Evolutionary conservation across 345 rosid genomes (phyloP).

Genomic region (Linum usitatissimum): DNA sequence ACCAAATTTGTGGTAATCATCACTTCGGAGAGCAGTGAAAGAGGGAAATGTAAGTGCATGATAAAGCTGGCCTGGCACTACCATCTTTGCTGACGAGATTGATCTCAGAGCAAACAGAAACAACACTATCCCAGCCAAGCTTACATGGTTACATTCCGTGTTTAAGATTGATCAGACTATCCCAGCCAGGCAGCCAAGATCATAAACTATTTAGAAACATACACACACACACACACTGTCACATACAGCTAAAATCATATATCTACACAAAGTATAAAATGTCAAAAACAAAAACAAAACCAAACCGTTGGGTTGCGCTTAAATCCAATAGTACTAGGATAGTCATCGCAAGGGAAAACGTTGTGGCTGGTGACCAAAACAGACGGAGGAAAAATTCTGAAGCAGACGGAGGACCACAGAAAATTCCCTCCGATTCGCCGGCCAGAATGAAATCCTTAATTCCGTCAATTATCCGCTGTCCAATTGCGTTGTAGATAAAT

Average conservation of each 20-base stretch:
- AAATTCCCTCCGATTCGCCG: conserved; percentile 74
- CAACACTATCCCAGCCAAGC: too few relatives aligned
- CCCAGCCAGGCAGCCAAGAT: background rate
- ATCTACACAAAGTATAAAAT: background rate
- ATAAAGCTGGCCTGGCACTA: too few relatives aligned
- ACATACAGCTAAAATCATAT: background rate
- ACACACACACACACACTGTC: background rate
- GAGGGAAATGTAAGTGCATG: too few relatives aligned
- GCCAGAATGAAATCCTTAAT: conserved; percentile 77
- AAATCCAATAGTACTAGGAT: conserved; percentile 50
- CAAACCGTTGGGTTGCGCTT: conserved; percentile 50
- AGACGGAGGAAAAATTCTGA: too few relatives aligned
- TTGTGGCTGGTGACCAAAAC: conserved; percentile 63
- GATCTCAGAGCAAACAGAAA: too few relatives aligned
- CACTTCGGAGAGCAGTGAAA: too few relatives aligned
- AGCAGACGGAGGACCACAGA: conserved; percentile 57
- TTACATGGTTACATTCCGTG: too few relatives aligned
- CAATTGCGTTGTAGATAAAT: conserved; percentile 70
- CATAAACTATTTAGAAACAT: conserved; percentile 1
- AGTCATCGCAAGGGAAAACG: conserved; percentile 58
- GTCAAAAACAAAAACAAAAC: background rate
- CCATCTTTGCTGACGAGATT: too few relatives aligned
- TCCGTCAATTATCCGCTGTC: conserved; percentile 60
- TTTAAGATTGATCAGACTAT: too few relatives aligned
- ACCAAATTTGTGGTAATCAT: too few relatives aligned